A percentile compares a stretch with the other conserved stretches of the same genome.
Conservation (phyloP, 345 rosid genomes). For the Raphanus raphanistrum region DNA sequence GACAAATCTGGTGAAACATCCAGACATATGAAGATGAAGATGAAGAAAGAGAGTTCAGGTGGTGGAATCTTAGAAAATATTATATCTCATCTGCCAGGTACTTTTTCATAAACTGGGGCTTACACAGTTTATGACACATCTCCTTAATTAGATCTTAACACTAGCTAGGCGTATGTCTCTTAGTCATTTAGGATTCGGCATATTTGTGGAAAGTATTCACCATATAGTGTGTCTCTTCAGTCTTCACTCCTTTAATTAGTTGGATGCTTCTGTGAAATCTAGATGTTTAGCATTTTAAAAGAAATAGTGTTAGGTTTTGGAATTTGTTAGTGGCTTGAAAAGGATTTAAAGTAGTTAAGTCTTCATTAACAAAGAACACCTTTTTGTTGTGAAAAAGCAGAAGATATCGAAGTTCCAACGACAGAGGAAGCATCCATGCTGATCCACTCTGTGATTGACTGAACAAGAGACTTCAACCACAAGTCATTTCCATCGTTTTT, state of each 20-base stretch:
- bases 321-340: neutral
- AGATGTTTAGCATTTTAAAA: neutral
- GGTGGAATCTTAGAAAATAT: slow-evolving; percentile 53
- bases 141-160: neutral
- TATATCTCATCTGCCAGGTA: slow-evolving; percentile 67
- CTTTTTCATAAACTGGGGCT: neutral
- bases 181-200: neutral
- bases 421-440: slow-evolving; percentile 66
- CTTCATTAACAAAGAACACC: neutral
- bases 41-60: slow-evolving; percentile 23
- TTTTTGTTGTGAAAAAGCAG: slow-evolving; percentile 33
- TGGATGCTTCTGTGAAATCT: neutral
- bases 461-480: slow-evolving; percentile 1
- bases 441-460: slow-evolving; percentile 58
- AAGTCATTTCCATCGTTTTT: neutral
- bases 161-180: neutral
- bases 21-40: neutral
- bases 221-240: neutral
- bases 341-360: neutral
- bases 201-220: neutral
- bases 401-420: slow-evolving; percentile 55
- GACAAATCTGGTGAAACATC: slow-evolving; percentile 18
- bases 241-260: neutral
- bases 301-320: neutral
- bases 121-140: neutral